phyloP scores from a whole-genome alignment of 163 green algal species.

The Chlorella variabilis region DNA sequence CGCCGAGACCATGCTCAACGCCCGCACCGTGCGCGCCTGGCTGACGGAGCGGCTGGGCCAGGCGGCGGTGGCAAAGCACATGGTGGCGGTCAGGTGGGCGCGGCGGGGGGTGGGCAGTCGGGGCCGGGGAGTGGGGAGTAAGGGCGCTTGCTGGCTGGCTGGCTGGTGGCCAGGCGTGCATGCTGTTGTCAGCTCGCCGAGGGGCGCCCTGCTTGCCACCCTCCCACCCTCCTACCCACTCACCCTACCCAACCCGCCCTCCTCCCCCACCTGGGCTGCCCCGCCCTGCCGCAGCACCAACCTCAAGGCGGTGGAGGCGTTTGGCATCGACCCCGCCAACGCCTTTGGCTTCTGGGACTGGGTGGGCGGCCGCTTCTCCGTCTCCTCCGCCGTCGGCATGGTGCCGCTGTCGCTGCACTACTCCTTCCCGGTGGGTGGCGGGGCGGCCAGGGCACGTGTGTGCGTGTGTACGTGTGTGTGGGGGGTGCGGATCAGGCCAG shows the following conservation, averaged over 20 bases:
- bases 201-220: too few species aligned
- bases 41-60: conserved; percentile 79
- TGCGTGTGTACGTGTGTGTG: too few species aligned
- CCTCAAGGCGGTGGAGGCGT: conserved; percentile 97
- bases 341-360: conserved; percentile 99
- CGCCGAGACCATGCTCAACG: conserved; percentile 99
- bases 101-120: not conserved
- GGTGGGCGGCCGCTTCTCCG: conserved; percentile 97
- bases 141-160: too few species aligned
- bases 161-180: not conserved
- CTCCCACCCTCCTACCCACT: too few species aligned
- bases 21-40: conserved; percentile 92
- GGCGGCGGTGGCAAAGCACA: conserved; percentile 96
- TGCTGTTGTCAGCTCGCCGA: too few species aligned
- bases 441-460: too few species aligned
- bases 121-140: not conserved
- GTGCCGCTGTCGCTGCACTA: conserved; percentile 99
- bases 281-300: conserved; percentile 80
- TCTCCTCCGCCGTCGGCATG: conserved; percentile 96
- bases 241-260: not conserved
- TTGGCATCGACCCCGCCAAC: conserved; percentile 98
- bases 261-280: not conserved
- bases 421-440: conserved; percentile 79
- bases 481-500: too few species aligned
- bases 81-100: conserved; percentile 91